A percentile compares a stretch with the other conserved stretches of the same genome.
Conservation (phyloP, 192 early-diverging fungal genomes). For the Podila horticola region DNA sequence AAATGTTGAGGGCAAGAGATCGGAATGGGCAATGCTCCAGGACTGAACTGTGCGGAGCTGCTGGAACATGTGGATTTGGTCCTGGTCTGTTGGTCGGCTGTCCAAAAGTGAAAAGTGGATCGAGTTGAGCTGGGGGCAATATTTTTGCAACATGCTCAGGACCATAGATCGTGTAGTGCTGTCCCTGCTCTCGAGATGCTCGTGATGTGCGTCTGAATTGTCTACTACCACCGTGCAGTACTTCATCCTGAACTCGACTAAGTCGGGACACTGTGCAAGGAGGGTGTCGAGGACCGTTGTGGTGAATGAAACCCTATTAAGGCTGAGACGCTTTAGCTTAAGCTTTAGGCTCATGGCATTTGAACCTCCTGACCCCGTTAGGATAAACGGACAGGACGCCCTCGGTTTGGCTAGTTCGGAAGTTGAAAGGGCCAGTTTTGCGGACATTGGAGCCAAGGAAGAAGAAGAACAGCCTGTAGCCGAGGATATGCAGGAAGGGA, state of each 20-base stretch:
- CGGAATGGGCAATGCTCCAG: constrained; percentile 15
- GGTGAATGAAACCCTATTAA: not conserved
- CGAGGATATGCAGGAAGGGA: no score
- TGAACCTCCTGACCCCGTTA: no score
- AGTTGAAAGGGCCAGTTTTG: not conserved
- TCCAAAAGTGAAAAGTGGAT: constrained; percentile 15
- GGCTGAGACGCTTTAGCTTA: constrained; percentile 4
- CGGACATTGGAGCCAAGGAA: not conserved
- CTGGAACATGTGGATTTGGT: constrained; percentile 17
- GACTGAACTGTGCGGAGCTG: not conserved
- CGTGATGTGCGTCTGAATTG: not conserved
- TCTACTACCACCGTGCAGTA: not conserved
- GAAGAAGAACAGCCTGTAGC: no score
- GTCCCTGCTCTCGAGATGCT: not conserved
- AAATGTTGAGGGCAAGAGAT: constrained; percentile 23
- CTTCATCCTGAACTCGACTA: constrained; percentile 7
- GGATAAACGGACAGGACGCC: no score
- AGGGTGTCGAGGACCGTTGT: constrained; percentile 5
- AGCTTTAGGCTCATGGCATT: no score
- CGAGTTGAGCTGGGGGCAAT: constrained; percentile 2
- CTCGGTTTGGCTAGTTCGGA: no score
- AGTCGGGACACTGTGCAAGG: not conserved
- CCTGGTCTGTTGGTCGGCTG: not conserved
- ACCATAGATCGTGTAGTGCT: not conserved
- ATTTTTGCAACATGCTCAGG: constrained; percentile 1